These are phyloP conservation scores for Chiua sp. DNA, from an alignment of 1,284 basidiomycete genomes.

Conservation along the genomic window DNA sequence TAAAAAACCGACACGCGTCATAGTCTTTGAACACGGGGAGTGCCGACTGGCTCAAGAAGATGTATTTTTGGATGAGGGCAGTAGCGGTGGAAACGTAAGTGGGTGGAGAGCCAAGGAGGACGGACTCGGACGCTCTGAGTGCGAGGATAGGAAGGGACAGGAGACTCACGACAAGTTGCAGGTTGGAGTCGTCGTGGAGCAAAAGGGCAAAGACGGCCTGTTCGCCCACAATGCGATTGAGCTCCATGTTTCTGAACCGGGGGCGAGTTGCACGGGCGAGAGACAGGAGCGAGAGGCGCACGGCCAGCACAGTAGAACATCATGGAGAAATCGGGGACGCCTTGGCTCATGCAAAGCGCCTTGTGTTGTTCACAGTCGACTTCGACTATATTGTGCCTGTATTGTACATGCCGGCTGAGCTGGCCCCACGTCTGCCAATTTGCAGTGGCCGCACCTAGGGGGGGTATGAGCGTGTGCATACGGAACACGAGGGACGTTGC, in stretches of 20 bases:
- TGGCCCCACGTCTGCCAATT: slow-evolving; percentile 78
- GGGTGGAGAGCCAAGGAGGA: slow-evolving; percentile 73
- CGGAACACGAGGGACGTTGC: background rate
- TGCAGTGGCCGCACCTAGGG: slow-evolving; percentile 86
- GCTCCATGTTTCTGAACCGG: slow-evolving; percentile 50
- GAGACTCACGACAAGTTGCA: slow-evolving; percentile 47
- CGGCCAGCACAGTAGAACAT: slow-evolving; percentile 69
- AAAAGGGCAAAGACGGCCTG: slow-evolving; percentile 78
- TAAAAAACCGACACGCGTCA: slow-evolving; percentile 48
- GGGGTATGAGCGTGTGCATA: background rate
- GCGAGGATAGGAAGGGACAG: background rate
- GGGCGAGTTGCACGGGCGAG: slow-evolving; percentile 4
- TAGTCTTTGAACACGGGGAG: slow-evolving; percentile 82
- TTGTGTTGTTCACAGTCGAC: slow-evolving; percentile 85
- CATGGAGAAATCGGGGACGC: slow-evolving; percentile 82
- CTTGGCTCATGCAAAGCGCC: slow-evolving; percentile 66
- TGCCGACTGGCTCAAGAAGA: slow-evolving; percentile 57
- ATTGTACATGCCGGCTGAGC: slow-evolving; percentile 71
- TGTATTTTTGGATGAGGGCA: slow-evolving; percentile 57
- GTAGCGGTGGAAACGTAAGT: slow-evolving; percentile 60
- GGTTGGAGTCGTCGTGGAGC: slow-evolving; percentile 58
- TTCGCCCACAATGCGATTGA: slow-evolving; percentile 56
- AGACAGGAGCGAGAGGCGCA: slow-evolving; percentile 38
- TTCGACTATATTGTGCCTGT: slow-evolving; percentile 77
- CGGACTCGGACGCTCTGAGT: slow-evolving; percentile 46